Percentiles rank a stretch among this genome's conserved stretches.
Conservation (phyloP, 2,329 filamentous ascomycete species). For the Thermoascus crustaceus region DNA sequence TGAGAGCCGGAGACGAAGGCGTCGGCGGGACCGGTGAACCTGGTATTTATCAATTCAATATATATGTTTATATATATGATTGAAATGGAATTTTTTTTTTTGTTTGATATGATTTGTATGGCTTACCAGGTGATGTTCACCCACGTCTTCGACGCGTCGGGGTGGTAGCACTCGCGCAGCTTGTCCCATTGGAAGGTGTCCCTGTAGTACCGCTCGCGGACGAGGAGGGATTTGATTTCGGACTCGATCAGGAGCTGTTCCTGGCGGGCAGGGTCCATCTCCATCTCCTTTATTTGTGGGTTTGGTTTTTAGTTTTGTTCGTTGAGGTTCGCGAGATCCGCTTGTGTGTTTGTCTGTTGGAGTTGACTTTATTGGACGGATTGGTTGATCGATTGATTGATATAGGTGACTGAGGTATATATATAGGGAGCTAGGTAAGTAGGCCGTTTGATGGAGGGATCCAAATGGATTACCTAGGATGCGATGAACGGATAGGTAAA, state of each 20-base stretch:
- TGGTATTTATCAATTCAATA: background rate
- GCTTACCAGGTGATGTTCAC: slow-evolving; percentile 11
- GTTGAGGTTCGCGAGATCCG: too few species aligned
- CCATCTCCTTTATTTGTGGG: too few species aligned
- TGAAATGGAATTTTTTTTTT: background rate
- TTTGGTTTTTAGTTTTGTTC: too few species aligned
- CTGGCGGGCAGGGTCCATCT: background rate
- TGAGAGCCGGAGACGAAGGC: slow-evolving; percentile 3
- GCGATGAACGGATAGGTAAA: too few species aligned
- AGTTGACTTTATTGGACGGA: too few species aligned
- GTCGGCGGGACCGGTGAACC: background rate
- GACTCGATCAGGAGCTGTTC: background rate
- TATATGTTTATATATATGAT: background rate
- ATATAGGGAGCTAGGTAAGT: too few species aligned
- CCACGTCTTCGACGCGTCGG: slow-evolving; percentile 7
- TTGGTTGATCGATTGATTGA: too few species aligned
- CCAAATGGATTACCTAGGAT: too few species aligned
- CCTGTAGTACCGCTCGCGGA: slow-evolving; percentile 11
- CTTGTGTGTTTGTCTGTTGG: too few species aligned
- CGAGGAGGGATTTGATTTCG: slow-evolving; percentile 1
- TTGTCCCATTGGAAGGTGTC: slow-evolving; percentile 12
- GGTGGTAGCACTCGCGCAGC: slow-evolving; percentile 8
- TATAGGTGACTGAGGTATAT: too few species aligned
- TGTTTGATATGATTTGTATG: background rate
- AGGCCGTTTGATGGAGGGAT: too few species aligned